Conservation (phyloP, 805 yeast genomes). For the Metschnikowia gelsemii region DNA sequence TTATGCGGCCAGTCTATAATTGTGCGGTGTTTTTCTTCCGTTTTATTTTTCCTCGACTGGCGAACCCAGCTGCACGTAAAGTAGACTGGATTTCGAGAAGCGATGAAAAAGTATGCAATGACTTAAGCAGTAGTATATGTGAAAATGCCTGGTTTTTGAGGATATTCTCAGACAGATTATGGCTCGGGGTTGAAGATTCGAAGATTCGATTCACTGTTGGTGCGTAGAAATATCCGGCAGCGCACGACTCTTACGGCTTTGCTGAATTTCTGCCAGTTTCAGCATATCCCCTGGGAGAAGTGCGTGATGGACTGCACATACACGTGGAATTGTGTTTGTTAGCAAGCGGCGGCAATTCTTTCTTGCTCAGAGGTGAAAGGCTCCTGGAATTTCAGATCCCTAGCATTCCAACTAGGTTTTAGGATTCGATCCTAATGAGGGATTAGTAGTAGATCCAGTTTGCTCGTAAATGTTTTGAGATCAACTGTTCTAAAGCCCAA, state of each 20-base stretch:
- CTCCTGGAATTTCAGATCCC: too few species aligned
- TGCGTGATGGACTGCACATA: too few species aligned
- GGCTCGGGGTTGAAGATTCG: conserved; percentile 1
- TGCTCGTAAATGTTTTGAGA: too few species aligned
- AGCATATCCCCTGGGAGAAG: too few species aligned
- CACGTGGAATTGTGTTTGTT: too few species aligned
- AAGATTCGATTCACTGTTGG: conserved; percentile 7
- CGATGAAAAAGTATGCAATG: neutral
- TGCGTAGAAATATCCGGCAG: conserved; percentile 7
- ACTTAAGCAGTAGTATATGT: conserved; percentile 1
- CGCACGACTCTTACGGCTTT: conserved; percentile 10
- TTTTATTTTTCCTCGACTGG: neutral
- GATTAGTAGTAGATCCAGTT: too few species aligned
- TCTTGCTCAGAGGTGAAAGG: too few species aligned
- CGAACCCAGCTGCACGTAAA: conserved; percentile 1
- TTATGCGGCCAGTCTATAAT: conserved; percentile 3
- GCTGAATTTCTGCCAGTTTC: too few species aligned
- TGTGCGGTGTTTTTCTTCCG: conserved; percentile 4
- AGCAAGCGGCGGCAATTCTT: too few species aligned
- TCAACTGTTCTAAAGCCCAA: too few species aligned
- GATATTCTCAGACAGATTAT: neutral
- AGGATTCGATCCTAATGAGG: too few species aligned
- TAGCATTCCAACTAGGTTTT: too few species aligned
- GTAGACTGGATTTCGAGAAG: conserved; percentile 1
- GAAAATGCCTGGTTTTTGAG: neutral